Base-by-base conservation (phyloP, 768 basidiomycete species). In the Russula lepida region DNA sequence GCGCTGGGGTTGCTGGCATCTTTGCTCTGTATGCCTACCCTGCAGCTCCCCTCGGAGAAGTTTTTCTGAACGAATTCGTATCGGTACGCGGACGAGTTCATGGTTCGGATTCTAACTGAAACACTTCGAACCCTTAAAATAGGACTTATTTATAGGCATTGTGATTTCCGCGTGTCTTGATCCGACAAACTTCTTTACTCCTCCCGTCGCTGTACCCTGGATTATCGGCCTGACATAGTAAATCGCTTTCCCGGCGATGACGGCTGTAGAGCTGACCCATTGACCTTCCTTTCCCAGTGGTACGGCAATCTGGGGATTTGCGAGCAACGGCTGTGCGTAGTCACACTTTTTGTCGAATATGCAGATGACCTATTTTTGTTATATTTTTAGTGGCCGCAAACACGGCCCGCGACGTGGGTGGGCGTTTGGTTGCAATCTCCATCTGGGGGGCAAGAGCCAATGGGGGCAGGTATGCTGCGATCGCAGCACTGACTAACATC, bases 1-100 rank as follows among this genome's bases (percentile, higher is more conserved):
- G 69, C 13, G 13, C 46, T 9, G 76, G 77, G 1, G 72, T 73
- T 0, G 76, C 69, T 11, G 76, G 76, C 2, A 68, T 74, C 54
- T 78, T 78, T 54, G 77, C 64, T 7, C 54, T 78, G 52, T 78
- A 73, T 58, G 71, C 68, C 6, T 39, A 60, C 27, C 73, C 76
- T 8, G 70, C 67, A 6, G 62, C 68, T 28, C 72, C 72, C 56
- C 65, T 77, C 8, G 63, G 66, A 44, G 66, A 69, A 39, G 72
- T 69, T 32, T 71, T 78, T 57, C 65, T 77, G 21, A 77, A 77
- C 59, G 76, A 77, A 59, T 75, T 77, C 50, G 58, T 74, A 57
- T 70, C 67, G 30, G 76, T 78, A 58, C 59, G 69, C 59, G 15
- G 50, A 33, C 49, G 27, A 15, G 33, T 21, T 33, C 33, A 43